Conservation (phyloP, 2,329 filamentous ascomycete species). For the Colletotrichum liaoningense region DNA sequence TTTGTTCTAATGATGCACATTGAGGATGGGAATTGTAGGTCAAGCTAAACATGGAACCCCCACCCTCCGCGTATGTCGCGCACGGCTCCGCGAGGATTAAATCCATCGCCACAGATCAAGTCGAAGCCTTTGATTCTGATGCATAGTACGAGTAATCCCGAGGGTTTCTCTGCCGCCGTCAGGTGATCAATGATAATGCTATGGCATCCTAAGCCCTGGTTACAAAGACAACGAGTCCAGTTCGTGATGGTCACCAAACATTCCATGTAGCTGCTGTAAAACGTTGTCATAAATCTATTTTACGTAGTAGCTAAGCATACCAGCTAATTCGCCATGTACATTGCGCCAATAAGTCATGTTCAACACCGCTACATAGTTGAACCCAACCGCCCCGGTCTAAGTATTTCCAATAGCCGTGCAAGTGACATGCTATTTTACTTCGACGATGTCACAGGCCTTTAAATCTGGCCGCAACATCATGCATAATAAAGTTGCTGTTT, state of each 20-base stretch:
- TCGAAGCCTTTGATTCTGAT: too few relatives aligned
- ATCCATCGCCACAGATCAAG: too few relatives aligned
- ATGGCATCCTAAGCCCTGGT: too few relatives aligned
- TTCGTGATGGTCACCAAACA: not conserved
- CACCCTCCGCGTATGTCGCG: too few relatives aligned
- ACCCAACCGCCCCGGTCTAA: not conserved
- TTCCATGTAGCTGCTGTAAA: not conserved
- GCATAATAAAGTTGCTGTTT: slow-evolving; percentile 42
- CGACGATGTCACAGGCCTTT: slow-evolving; percentile 44
- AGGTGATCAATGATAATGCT: too few relatives aligned
- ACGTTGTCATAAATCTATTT: not conserved
- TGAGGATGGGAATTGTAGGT: too few relatives aligned
- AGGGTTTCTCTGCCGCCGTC: too few relatives aligned
- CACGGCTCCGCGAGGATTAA: too few relatives aligned
- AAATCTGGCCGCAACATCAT: slow-evolving; percentile 48
- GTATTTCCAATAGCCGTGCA: not conserved
- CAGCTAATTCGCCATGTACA: not conserved
- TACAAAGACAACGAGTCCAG: too few relatives aligned
- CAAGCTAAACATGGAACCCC: too few relatives aligned
- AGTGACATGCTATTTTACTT: not conserved
- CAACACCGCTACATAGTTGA: not conserved
- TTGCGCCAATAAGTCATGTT: not conserved
- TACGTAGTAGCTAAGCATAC: not conserved
- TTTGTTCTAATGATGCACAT: not conserved
- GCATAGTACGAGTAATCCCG: too few relatives aligned